Percentiles rank a stretch among this genome's conserved stretches.
phyloP scores from a whole-genome alignment of 768 basidiomycete species.

The Podaxis mareebaensis region DNA sequence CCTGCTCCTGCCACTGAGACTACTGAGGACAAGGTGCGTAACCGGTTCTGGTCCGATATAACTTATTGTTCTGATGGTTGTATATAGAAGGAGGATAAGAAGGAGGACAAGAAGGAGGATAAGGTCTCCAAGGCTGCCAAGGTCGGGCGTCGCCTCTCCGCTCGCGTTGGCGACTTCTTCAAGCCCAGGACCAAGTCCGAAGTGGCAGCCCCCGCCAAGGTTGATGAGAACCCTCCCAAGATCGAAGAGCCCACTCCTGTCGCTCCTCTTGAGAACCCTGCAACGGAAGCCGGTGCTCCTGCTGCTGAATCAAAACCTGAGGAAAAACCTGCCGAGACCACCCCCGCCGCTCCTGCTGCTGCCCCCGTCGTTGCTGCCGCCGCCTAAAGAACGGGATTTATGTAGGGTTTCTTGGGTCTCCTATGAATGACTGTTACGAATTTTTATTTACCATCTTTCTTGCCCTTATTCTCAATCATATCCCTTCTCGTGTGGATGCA shows the following conservation, averaged over 20 bases:
- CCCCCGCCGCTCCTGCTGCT: conserved; percentile 42
- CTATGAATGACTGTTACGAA: conserved; percentile 47
- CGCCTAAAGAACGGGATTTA: conserved; percentile 52
- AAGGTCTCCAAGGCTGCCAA: conserved; percentile 55
- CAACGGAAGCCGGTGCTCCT: conserved; percentile 44
- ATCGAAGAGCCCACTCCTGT: conserved; percentile 82
- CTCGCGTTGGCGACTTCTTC: conserved; percentile 83
- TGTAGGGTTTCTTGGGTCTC: conserved; percentile 10
- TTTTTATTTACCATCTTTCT: conserved; percentile 34
- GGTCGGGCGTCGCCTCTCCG: conserved; percentile 80
- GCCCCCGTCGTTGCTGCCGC: conserved; percentile 76
- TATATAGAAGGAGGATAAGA: conserved; percentile 35
- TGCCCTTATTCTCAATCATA: conserved; percentile 35
- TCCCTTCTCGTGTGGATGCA: conserved; percentile 37
- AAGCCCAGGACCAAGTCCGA: conserved; percentile 70
- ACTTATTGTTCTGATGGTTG: background rate
- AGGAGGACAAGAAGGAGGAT: conserved; percentile 48
- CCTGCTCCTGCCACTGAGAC: conserved; percentile 50
- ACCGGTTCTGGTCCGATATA: background rate
- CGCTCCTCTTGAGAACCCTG: conserved; percentile 83
- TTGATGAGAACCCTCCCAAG: conserved; percentile 86
- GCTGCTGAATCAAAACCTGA: conserved; percentile 43
- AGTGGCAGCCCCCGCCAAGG: conserved; percentile 71
- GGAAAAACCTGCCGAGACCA: conserved; percentile 43
- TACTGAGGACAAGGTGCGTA: conserved; percentile 63